Base-by-base conservation (phyloP, 805 yeast genomes). In the Schizosaccharomyces pombe region DNA sequence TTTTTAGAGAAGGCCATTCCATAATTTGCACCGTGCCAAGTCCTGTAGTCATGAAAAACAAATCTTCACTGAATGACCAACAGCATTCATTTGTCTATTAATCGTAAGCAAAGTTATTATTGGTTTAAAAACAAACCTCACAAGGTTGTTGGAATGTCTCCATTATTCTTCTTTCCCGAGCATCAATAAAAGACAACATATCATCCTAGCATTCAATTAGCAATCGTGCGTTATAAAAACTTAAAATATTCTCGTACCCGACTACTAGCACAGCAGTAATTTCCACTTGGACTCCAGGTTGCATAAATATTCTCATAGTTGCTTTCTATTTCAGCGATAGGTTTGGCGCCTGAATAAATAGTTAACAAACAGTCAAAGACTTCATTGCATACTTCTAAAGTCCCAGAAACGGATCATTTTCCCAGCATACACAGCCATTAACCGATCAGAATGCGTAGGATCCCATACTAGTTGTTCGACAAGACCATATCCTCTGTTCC, bases 351-450 rank as follows among this genome's bases (percentile, higher is more conserved):
- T 49, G 24, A 30, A 12, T 1, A 29, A 49, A 9, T 49, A 24
- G 31, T n/a, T 26, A 24, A 26, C 3, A 12, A 4, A 16, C 12
- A 49, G 14, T 9, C 12, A 2, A 12, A 26, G 12, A 28, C 3
- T 8, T 14, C 65, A 55, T 14, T 59, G 59, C 6, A 74, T 75
- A 33, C 61, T 62, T 26, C 62, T 59, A 24, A 60, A 60, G 43
- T 72, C 73, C 79, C 80, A 74, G 30, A 75, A 57, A 58, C 72
- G 72, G 37, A 77, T 64, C 47, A 57, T 59, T 11, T 67, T 67
- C 59, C 75, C 81, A 30, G 68, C 55, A 19, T 77, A 77, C 34
- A 73, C 77, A 4, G 75, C 67, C 2, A 74, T 78, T 54, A 77
- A 66, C 11, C 67, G 59, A 47, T 67, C 67, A 30, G 75, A 75